Evolutionary conservation across 805 yeast species (phyloP).

Genomic region (Candida andamanensis): DNA sequence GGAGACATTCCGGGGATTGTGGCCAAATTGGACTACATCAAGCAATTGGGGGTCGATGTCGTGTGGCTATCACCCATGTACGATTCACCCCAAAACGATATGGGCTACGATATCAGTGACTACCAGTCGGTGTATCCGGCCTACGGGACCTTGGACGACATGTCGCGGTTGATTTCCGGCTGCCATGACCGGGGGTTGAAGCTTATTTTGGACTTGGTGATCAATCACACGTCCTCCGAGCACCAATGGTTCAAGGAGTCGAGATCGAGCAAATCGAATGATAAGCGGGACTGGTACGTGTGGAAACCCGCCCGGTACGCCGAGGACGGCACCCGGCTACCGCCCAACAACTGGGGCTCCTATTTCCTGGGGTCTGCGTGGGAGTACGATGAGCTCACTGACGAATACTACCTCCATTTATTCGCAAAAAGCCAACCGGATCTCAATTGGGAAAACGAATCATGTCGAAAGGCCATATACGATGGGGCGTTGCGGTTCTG

Average conservation of each 20-base stretch:
- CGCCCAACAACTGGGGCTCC: conserved; percentile 56
- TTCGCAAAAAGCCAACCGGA: conserved; percentile 56
- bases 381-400: conserved; percentile 49
- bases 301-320: conserved; percentile 47
- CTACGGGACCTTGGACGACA: conserved; percentile 53
- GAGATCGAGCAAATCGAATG: conserved; percentile 43
- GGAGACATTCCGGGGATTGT: conserved; percentile 56
- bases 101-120: conserved; percentile 59
- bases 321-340: conserved; percentile 47
- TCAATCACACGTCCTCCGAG: conserved; percentile 53
- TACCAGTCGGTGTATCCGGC: conserved; percentile 47
- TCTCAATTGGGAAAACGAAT: conserved; percentile 55
- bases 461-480: conserved; percentile 34
- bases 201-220: conserved; percentile 51
- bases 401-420: conserved; percentile 51
- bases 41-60: conserved; percentile 46
- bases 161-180: conserved; percentile 43
- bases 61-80: conserved; percentile 57
- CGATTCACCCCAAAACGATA: conserved; percentile 56
- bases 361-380: conserved; percentile 54
- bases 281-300: conserved; percentile 58
- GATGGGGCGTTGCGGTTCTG: conserved; percentile 47
- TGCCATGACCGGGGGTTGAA: conserved; percentile 47
- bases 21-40: conserved; percentile 47
- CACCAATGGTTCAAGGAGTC: conserved; percentile 59